Base-by-base conservation (phyloP, 306 rosid species). In the Begonia loranthoides region DNA sequence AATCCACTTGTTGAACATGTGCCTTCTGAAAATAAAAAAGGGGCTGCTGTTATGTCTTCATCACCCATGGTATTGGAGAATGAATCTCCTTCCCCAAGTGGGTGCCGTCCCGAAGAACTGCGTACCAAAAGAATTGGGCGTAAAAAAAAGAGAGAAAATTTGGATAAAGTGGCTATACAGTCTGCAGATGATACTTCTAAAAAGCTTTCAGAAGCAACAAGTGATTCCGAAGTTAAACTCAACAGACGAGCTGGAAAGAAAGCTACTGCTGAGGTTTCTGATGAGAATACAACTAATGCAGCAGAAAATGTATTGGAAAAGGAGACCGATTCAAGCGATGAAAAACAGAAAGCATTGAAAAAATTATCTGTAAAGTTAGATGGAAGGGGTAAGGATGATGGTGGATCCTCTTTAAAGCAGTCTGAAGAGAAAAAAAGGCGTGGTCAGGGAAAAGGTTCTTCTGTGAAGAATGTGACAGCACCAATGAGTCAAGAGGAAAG, bases 221-320 rank as follows among this genome's bases (percentile, higher is more conserved):
- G 81, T 60, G 79, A 82, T 54, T 73, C 86, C 4, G 95, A 75
- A 47, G 69, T 65, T 38, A 86, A 75, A 60, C 69, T 63, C 40
- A 57, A 50, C 54, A 73, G 59, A 60, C 75, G 50, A 49, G 45
- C 59, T 0, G 83, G 68, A 49, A 81, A 78, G 55, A 86, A 56
- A 64, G 63, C 45, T n/a, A 40, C 69, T 43, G 61, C 57, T 66
- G 69, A 51, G 28, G 57, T 34, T 61, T 70, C 85, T 41, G 66
- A 66, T 57, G 78, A 65, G 75, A 66, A 69, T 49, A 80, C 66
- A 61, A 59, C 64, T 62, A 59, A 54, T 65, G 49, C 71, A 11
- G 45, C 56, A 49, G 69, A 46, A 48, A 67, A 34, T 65, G 73
- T 64, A 34, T 54, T 55, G 28, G 67, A 36, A 57, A 84, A 66